Conservation (phyloP, 106 monocot species). For the Dioscorea dumetorum region DNA sequence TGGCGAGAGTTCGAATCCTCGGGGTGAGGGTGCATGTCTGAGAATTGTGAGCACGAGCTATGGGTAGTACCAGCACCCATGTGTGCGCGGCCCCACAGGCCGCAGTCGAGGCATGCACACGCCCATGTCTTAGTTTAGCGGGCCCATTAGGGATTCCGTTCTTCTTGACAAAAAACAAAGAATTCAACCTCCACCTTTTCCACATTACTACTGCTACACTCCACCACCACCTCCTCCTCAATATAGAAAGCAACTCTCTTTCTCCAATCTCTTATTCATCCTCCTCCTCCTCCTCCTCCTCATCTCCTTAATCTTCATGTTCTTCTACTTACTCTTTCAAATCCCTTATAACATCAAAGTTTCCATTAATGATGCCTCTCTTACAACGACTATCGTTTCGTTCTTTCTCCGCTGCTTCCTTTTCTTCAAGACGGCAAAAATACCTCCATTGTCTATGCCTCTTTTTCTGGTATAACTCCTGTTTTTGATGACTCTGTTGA, state of each 20-base stretch:
- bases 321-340: neutral
- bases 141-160: too few species aligned
- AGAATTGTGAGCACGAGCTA: too few species aligned
- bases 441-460: constrained; percentile 22
- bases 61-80: too few species aligned
- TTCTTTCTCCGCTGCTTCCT: constrained; percentile 23
- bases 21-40: too few species aligned
- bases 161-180: too few species aligned
- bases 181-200: too few species aligned
- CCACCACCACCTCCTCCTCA: too few species aligned
- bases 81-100: too few species aligned
- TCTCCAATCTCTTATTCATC: neutral
- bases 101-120: too few species aligned
- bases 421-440: constrained; percentile 70
- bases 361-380: constrained; percentile 29
- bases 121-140: too few species aligned
- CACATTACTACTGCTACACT: too few species aligned
- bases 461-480: constrained; percentile 8
- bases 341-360: constrained; percentile 29
- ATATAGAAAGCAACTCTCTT: neutral
- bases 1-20: too few species aligned
- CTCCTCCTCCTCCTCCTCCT: neutral
- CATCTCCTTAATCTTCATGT: neutral
- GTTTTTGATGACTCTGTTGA: neutral
- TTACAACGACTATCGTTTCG: constrained; percentile 46